Evolutionary conservation across 768 basidiomycete species (phyloP).

Genomic region (Boletales sp.): DNA sequence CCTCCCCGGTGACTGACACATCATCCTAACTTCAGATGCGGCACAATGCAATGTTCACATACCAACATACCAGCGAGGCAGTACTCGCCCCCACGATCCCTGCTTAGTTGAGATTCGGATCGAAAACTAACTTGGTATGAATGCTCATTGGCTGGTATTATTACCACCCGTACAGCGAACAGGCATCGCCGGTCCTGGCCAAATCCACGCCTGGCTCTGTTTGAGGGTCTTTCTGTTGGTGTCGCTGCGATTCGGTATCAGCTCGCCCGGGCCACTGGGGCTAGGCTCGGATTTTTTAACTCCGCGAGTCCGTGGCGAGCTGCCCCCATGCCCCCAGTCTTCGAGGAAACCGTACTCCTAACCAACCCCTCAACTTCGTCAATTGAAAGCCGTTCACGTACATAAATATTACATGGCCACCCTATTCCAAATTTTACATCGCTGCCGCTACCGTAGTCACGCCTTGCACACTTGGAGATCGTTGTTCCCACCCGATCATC

Average conservation of each 20-base stretch:
- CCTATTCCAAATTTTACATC: background rate
- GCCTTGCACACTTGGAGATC: constrained; percentile 1
- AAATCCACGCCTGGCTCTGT: constrained; percentile 7
- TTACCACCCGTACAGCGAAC: constrained; percentile 18
- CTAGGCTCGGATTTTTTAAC: constrained; percentile 17
- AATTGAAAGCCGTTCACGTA: constrained; percentile 3
- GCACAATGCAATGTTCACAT: constrained; percentile 17
- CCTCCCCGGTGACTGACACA: constrained; percentile 21
- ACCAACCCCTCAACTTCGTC: too few species aligned
- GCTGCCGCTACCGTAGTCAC: background rate
- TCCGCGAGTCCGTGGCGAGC: constrained; percentile 30
- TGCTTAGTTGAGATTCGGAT: constrained; percentile 12
- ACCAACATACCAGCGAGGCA: constrained; percentile 25
- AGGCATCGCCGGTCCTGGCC: constrained; percentile 5
- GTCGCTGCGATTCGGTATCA: background rate
- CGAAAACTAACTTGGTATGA: constrained; percentile 6
- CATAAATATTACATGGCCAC: constrained; percentile 9
- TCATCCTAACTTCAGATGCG: constrained; percentile 8
- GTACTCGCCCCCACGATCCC: constrained; percentile 17
- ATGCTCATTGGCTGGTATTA: constrained; percentile 22
- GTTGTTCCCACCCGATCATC: constrained; percentile 15
- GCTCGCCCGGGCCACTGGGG: background rate
- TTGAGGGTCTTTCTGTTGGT: background rate
- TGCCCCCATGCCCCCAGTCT: too few species aligned
- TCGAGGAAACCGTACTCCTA: too few species aligned